Evolutionary conservation across 1,284 basidiomycete species (phyloP).

Genomic region (Fomitopsis betulina): DNA sequence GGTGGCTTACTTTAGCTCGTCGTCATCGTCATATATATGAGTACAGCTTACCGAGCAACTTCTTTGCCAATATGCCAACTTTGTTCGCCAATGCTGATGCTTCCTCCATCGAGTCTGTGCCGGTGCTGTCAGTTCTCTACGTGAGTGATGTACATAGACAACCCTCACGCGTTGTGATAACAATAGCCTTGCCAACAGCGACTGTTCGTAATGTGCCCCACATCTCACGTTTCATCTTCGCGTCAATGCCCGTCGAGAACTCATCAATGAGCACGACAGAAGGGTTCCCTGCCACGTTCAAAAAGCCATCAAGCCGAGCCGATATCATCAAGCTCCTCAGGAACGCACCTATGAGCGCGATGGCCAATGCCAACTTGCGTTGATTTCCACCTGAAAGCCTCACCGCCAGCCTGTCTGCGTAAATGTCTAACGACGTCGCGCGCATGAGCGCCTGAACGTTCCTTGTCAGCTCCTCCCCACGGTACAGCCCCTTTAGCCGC

Average conservation of each 20-base stretch:
- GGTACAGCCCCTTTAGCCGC: constrained; percentile 59
- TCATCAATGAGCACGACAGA: constrained; percentile 79
- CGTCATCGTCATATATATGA: neutral
- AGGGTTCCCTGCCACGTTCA: constrained; percentile 52
- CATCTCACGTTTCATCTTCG: constrained; percentile 80
- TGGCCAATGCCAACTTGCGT: constrained; percentile 73
- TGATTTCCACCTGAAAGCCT: constrained; percentile 79
- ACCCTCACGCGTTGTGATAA: constrained; percentile 64
- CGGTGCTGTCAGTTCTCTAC: neutral
- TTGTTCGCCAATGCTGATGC: constrained; percentile 71
- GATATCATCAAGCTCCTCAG: neutral
- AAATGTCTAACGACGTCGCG: constrained; percentile 55
- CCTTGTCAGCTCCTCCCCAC: constrained; percentile 40
- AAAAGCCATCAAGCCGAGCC: neutral
- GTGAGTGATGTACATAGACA: neutral
- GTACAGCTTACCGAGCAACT: constrained; percentile 52
- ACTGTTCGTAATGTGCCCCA: constrained; percentile 70
- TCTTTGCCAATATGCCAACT: constrained; percentile 68
- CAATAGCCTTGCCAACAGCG: constrained; percentile 58
- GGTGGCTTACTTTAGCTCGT: constrained; percentile 3
- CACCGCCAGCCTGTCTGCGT: constrained; percentile 67
- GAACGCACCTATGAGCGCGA: constrained; percentile 66
- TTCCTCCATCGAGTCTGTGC: constrained; percentile 77
- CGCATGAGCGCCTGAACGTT: constrained; percentile 58
- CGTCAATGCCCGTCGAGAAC: constrained; percentile 80